Evolutionary conservation across 2,329 filamentous ascomycete genomes (phyloP).

Genomic region (Paecilomyces niveus): DNA sequence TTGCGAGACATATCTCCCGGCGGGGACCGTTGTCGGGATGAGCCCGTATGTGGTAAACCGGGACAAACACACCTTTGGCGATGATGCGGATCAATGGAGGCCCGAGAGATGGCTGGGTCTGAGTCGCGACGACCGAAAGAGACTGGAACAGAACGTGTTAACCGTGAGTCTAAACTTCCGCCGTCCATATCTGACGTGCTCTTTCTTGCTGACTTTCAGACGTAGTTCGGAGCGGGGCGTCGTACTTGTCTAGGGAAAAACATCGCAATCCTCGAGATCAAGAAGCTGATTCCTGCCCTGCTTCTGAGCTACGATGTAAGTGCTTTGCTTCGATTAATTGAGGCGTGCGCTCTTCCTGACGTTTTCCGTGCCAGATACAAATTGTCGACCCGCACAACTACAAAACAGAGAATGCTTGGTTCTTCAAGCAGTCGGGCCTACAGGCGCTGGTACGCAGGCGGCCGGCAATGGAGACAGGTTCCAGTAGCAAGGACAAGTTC

Average conservation of each 20-base stretch:
- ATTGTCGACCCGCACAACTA: too few relatives aligned
- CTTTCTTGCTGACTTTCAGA: neutral
- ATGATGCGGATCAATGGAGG: slow-evolving; percentile 13
- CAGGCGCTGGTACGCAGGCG: too few relatives aligned
- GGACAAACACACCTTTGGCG: slow-evolving; percentile 12
- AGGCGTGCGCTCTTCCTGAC: too few relatives aligned
- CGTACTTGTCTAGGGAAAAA: slow-evolving; percentile 8
- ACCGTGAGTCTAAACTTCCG: slow-evolving; percentile 9
- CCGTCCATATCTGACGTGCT: too few relatives aligned
- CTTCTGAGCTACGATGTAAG: slow-evolving; percentile 15
- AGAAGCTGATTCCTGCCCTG: slow-evolving; percentile 14
- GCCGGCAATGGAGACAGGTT: too few relatives aligned
- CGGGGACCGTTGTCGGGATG: slow-evolving; percentile 17
- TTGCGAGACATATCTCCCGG: slow-evolving; percentile 2
- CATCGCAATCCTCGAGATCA: slow-evolving; percentile 15
- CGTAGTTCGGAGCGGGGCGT: slow-evolving; percentile 6
- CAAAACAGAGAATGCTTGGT: too few relatives aligned
- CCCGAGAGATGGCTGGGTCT: slow-evolving; percentile 15
- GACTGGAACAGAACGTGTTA: slow-evolving; percentile 16
- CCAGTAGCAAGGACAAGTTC: too few relatives aligned
- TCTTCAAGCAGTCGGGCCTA: too few relatives aligned
- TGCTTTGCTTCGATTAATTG: neutral
- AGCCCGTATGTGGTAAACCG: slow-evolving; percentile 19
- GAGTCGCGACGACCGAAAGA: slow-evolving; percentile 8
- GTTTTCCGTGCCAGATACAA: too few relatives aligned